These are phyloP conservation scores for Ustilago cynodontis DNA, from an alignment of 1,284 basidiomycete species.

Conservation along the genomic window DNA sequence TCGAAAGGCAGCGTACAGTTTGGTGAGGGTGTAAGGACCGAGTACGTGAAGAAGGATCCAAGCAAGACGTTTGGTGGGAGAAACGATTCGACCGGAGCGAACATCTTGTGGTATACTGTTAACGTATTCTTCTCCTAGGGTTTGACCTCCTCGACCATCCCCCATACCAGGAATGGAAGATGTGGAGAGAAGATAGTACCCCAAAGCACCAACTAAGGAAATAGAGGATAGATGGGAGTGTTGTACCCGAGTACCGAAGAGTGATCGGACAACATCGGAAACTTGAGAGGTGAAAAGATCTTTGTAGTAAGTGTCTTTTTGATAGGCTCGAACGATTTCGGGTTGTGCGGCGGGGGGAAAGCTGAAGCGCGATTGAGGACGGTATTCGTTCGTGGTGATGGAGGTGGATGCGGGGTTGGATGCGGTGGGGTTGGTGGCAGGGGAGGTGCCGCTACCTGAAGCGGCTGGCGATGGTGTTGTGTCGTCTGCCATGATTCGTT, in stretches of 20 bases:
- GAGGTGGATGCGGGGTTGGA: neutral
- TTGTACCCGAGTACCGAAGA: slow-evolving; percentile 69
- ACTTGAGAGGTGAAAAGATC: slow-evolving; percentile 66
- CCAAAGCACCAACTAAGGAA: slow-evolving; percentile 62
- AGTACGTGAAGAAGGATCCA: slow-evolving; percentile 68
- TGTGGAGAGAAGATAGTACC: slow-evolving; percentile 69
- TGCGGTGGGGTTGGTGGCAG: neutral
- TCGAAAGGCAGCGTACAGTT: slow-evolving; percentile 57
- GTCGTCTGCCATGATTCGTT: slow-evolving; percentile 20
- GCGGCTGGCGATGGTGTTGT: neutral
- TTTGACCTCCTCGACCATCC: slow-evolving; percentile 67
- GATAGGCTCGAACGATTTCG: slow-evolving; percentile 50
- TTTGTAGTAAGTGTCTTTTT: slow-evolving; percentile 68
- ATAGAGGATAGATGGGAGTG: slow-evolving; percentile 66
- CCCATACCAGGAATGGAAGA: slow-evolving; percentile 35
- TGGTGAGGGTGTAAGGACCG: slow-evolving; percentile 64
- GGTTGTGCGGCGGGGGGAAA: slow-evolving; percentile 48
- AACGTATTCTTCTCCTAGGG: slow-evolving; percentile 71
- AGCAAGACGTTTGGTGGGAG: slow-evolving; percentile 43
- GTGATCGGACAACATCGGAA: slow-evolving; percentile 65
- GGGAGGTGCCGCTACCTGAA: neutral
- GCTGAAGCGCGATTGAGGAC: slow-evolving; percentile 30
- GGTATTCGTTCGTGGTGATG: slow-evolving; percentile 16
- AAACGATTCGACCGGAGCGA: slow-evolving; percentile 60
- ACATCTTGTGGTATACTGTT: slow-evolving; percentile 68